phyloP scores from a whole-genome alignment of 371 early-diverging fungal genomes.

The Apophysomyces ossiformis region DNA sequence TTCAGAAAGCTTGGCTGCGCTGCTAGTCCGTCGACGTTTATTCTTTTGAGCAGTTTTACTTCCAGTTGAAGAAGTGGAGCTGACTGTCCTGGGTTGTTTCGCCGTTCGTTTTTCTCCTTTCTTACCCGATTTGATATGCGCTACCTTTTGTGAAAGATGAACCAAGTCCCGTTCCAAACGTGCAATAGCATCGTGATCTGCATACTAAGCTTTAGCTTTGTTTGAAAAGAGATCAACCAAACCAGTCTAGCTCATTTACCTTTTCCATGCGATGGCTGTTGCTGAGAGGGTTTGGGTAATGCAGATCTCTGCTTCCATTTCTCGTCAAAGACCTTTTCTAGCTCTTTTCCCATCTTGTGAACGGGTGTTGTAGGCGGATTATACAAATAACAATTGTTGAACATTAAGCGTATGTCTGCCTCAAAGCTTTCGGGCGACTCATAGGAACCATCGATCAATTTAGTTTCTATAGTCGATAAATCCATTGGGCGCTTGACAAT shows the following conservation, averaged over 20 bases:
- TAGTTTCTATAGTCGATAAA: constrained; percentile 87
- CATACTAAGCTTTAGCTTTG: background rate
- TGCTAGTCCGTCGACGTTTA: background rate
- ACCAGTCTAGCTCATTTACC: too few relatives aligned
- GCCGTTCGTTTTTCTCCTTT: constrained; percentile 45
- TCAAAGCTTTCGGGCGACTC: constrained; percentile 76
- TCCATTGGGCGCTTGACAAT: constrained; percentile 99
- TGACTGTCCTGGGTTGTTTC: background rate
- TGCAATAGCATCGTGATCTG: constrained; percentile 24
- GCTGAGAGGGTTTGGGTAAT: background rate
- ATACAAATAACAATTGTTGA: constrained; percentile 94
- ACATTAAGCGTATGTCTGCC: constrained; percentile 85
- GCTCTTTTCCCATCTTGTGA: constrained; percentile 77
- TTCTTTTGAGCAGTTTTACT: background rate
- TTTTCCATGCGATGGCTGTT: background rate
- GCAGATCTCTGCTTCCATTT: constrained; percentile 83
- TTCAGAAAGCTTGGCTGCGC: background rate
- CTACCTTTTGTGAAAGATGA: constrained; percentile 36
- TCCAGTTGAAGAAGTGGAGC: background rate
- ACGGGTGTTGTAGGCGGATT: constrained; percentile 92
- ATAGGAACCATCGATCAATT: constrained; percentile 83
- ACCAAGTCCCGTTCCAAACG: constrained; percentile 30
- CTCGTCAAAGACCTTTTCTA: constrained; percentile 84
- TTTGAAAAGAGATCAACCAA: too few relatives aligned
- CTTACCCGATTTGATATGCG: constrained; percentile 67